Base-by-base conservation (phyloP, 139 green algal genomes). In the Chlorella sp. region DNA sequence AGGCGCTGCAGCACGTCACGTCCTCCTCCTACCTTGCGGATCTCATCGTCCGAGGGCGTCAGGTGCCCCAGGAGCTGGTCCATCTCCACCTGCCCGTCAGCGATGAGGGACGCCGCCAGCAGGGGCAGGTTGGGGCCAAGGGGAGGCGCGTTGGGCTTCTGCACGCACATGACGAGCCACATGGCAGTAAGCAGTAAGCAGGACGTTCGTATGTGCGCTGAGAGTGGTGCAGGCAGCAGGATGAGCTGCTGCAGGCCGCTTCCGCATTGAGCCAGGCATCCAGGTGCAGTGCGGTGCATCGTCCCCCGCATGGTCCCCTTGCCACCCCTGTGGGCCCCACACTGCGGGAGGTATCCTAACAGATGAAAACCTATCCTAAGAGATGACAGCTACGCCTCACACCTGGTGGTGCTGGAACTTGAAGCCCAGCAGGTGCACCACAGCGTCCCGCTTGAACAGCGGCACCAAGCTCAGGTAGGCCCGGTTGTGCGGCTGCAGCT, bases 11-110 rank as follows among this genome's bases (percentile, higher is more conserved):
- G n/a, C n/a, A n/a, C n/a, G n/a, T n/a, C n/a, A n/a, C n/a, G n/a
- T n/a, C n/a, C n/a, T n/a, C n/a, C n/a, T 3, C 63, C 5, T 35
- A 71, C 65, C 65, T 71, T 70, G 27, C 55, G 27, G 33, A 87
- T 66, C 20, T 74, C 73, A 1, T 85, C 86, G 35, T 90, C 89
- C 2, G 61, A 35, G 0, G 90, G 89, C 3, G 67, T 33, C 35
- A 95, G 70, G 82, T 95, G 86, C 0, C 60, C 36, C 69, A 89
- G 77, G 69, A 96, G 67, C 1, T 70, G 84, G 62, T 90, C 74
- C 62, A 96, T 73, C 4, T 55, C 55, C 30, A 91, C 78, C 31
- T 82, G 49, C 1, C 77, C 79, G 10, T 32, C 76, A 31, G 80
- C 50, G 20, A 91, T 27, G 14, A 89, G 69, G 3, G 22, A 50